A percentile compares a stretch with the other conserved stretches of the same genome.
phyloP scores from a whole-genome alignment of 176 grass and related monocot species.

The Oryza glaberrima region DNA sequence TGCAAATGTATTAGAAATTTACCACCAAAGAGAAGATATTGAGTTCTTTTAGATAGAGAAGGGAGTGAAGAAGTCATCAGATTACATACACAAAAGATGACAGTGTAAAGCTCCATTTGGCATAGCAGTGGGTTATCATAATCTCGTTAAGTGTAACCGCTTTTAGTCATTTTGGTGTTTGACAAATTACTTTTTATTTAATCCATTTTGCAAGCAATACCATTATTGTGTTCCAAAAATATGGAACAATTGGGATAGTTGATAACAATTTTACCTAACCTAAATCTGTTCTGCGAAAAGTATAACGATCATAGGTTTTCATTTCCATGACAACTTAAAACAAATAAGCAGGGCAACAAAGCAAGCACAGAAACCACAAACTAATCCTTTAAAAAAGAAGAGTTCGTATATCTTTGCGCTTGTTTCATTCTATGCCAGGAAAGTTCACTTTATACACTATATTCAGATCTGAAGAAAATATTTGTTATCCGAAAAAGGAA shows the following conservation, averaged over 20 bases:
- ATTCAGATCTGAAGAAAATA: background rate
- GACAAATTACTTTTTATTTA: background rate
- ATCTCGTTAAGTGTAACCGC: background rate
- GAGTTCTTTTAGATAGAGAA: background rate
- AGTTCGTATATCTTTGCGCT: background rate
- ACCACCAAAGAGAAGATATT: background rate
- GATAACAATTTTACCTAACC: background rate
- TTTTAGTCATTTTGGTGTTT: background rate
- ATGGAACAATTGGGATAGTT: background rate
- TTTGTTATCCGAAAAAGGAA: background rate
- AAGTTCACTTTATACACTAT: conserved; percentile 5
- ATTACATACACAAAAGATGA: background rate
- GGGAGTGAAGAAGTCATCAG: background rate
- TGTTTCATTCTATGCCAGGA: background rate
- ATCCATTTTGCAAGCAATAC: background rate
- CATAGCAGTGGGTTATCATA: background rate
- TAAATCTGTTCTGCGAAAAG: background rate
- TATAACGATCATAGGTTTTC: background rate
- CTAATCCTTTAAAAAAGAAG: background rate
- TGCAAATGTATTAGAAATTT: conserved; percentile 11
- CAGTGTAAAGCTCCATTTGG: background rate
- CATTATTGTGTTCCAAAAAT: background rate
- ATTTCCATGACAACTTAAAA: background rate
- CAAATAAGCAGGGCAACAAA: background rate
- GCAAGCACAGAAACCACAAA: background rate